Evolutionary conservation across 805 yeast species (phyloP), one percentile per base, ranked within the genome.

Genomic region (Saccharomycopsis oosterbeekiorum): DNA sequence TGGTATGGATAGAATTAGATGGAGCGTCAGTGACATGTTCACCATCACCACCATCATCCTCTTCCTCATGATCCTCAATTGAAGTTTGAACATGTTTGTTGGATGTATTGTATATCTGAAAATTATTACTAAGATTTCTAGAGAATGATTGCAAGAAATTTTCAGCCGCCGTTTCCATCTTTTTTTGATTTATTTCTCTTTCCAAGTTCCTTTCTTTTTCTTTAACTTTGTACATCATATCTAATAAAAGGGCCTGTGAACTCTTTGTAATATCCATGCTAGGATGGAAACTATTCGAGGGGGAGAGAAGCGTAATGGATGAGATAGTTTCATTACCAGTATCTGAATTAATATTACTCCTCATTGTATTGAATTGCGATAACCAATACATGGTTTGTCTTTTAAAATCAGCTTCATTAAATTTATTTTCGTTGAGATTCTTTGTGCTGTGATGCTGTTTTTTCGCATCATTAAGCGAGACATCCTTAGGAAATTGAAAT

Each of bases 181-280:
- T 47, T 24, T 34, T 47, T 47, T 47, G 53, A 24, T 29, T 34
- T n/a, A 37, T 19, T 15, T 51, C 41, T 15, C 26, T 26, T 15
- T 55, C 63, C 17, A 58, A 34, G 9, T 34, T 41, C 37, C 37
- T 36, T 58, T 58, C 59, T 19, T 59, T 57, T 29, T 61, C 54
- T 37, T 55, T 36, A 24, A 60, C 60, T 34, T 55, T 57, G 17
- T 56, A 43, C 64, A 63, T 63, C 61, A 60, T 63, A 19, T 58
- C 64, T 40, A 60, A 58, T 9, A 63, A 50, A 29, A 63, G 53
- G 14, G 63, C 47, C 21, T 63, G 63, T 5, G 65, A 63, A 9
- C 62, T 63, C 40, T 55, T 60, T 12, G 42, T 42, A 19, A 57
- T 39, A 42, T 60, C 62, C 15, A 24, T 19, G 12, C 57, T 17